Evolutionary conservation across 768 basidiomycete genomes (phyloP).

Genomic region (Podaxis sp.): DNA sequence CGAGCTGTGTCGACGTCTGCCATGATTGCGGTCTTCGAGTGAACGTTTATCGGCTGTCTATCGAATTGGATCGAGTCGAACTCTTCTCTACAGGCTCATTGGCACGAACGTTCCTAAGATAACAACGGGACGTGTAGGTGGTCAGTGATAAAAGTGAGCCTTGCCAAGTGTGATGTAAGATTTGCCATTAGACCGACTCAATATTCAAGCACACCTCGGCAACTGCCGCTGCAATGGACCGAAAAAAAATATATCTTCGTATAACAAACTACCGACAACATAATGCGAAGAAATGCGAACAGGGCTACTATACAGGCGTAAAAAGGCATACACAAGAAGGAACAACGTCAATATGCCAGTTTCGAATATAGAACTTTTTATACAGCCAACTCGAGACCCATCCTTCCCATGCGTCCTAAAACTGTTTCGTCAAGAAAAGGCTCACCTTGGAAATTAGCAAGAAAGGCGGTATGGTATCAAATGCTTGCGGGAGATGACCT

Average conservation of each 20-base stretch:
- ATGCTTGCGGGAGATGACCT: not conserved
- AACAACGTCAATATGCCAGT: not conserved
- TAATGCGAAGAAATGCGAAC: not conserved
- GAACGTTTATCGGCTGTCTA: not conserved
- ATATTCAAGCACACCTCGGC: not conserved
- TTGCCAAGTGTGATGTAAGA: not conserved
- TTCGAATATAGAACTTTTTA: not conserved
- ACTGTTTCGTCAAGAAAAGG: not conserved
- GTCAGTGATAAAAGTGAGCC: not conserved
- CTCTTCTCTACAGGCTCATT: not conserved
- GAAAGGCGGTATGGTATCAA: not conserved
- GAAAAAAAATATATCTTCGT: not conserved
- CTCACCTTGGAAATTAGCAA: constrained; percentile 9
- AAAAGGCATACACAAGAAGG: not conserved
- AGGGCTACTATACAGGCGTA: not conserved
- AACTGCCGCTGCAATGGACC: not conserved
- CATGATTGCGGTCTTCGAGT: constrained; percentile 36
- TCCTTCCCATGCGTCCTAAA: not conserved
- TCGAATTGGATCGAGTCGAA: not conserved
- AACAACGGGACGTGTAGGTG: not conserved
- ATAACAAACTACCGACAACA: not conserved
- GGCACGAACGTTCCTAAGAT: not conserved
- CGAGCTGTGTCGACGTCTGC: constrained; percentile 61
- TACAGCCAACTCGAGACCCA: not conserved
- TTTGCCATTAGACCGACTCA: not conserved